Base-by-base conservation (phyloP, 192 early-diverging fungal genomes). In the Chytriomyces sp. region DNA sequence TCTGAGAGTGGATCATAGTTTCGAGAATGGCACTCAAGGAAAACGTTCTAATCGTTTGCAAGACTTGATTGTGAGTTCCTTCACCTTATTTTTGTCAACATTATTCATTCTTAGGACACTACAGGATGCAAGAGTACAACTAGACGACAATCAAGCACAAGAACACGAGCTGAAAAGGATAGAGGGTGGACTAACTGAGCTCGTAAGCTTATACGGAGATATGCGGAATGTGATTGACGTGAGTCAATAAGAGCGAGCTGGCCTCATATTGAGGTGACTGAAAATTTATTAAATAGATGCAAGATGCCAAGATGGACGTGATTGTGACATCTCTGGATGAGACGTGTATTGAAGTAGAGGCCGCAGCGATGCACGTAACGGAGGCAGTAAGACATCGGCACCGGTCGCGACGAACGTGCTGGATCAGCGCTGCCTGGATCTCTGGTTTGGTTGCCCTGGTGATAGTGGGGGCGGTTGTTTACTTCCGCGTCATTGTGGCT, bases 311-410 rank as follows among this genome's bases (percentile, higher is more conserved):
- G n/a, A 39, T 68, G 33, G 32, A 55, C 22, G 40, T 19, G 12
- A 68, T 68, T 25, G 25, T 55, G 14, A 56, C 66, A n/a, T 68
- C 66, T 25, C 52, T 68, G 7, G 66, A 68, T 19, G 19, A 17
- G 31, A 68, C 66, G 2, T 17, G 40, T 22, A 26, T 34, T n/a
- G 26, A 36, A 7, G 25, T 68, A 36, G 34, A 68, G 6, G 36
- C 19, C 10, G 66, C 52, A 32, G 19, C 36, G 26, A 19, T 17
- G 30, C 25, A 56, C 7, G 49, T 68, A 19, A 33, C 10, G 12
- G 56, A 34, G 52, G 44, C 66, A 6, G 52, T 55, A 22, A 17
- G 56, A n/a, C n/a, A 34, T 10, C 66, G 66, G 32, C 10, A 8
- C 12, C n/a, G 53, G 14, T 68, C 66, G 28, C 49, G 66, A 1